These are phyloP conservation scores for Pleurostoma richardsiae DNA, from an alignment of 2,329 filamentous ascomycete genomes.

Conservation along the genomic window DNA sequence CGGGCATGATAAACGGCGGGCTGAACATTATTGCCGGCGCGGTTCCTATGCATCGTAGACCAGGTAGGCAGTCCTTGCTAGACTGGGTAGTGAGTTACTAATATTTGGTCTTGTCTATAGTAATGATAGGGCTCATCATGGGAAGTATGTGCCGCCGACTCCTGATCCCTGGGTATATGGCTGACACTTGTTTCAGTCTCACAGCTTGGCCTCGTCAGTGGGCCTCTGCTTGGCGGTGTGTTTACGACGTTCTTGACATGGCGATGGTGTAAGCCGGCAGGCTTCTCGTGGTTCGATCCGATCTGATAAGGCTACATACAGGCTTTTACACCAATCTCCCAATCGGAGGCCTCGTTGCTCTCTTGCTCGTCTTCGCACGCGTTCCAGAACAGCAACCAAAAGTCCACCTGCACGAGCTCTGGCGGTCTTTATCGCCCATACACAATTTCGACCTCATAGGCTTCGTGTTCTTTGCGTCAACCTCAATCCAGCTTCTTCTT, in stretches of 20 bases:
- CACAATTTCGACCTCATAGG: background rate
- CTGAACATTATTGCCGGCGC: background rate
- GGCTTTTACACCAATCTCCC: slow-evolving; percentile 38
- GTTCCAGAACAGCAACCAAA: slow-evolving; percentile 24
- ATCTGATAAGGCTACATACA: slow-evolving; percentile 1
- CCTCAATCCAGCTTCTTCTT: slow-evolving; percentile 29
- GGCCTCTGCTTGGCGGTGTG: slow-evolving; percentile 36
- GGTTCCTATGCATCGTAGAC: slow-evolving; percentile 1
- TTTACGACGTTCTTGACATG: slow-evolving; percentile 30
- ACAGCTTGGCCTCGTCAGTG: slow-evolving; percentile 33
- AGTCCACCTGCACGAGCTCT: slow-evolving; percentile 12
- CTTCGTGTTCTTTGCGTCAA: background rate
- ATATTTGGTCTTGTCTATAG: slow-evolving; percentile 3
- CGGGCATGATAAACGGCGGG: slow-evolving; percentile 1
- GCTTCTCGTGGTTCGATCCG: background rate
- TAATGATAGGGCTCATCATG: slow-evolving; percentile 13
- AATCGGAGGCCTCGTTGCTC: slow-evolving; percentile 25
- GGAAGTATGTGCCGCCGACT: background rate
- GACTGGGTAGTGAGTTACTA: background rate
- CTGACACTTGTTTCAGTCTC: slow-evolving; percentile 13
- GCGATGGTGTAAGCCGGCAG: slow-evolving; percentile 30
- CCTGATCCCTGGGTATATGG: background rate
- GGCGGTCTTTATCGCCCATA: background rate
- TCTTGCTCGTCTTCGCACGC: slow-evolving; percentile 19
- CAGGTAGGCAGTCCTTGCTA: slow-evolving; percentile 2